Base-by-base conservation (phyloP, 768 basidiomycete species). In the Daedaleopsis nitida region DNA sequence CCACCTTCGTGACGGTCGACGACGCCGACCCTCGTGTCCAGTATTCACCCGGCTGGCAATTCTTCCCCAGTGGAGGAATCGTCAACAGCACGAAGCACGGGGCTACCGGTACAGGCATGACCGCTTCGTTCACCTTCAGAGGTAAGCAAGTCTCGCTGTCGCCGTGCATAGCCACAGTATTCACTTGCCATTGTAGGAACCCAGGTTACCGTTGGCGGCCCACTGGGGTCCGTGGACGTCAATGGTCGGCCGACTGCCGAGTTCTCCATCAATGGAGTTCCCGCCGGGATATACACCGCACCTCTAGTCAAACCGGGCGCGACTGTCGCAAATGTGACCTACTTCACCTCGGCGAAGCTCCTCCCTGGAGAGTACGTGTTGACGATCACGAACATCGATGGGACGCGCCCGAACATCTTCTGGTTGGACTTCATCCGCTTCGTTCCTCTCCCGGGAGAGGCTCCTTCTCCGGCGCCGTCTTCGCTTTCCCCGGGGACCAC, bases 301-400 rank as follows among this genome's bases (percentile, higher is more conserved):
- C 42, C 42, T 43, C 19, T 43, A 10, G 42, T 32, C 27, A 32
- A 32, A 32, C 27, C 27, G 27, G 27, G 27, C 27, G 42, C 4
- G 42, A 5, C 3, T 10, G 13, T 14, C 42, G 16, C 13, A 13
- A 49, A 57, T 32, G 35, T 57, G 10, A 49, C 35, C 1, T 57
- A 23, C 56, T 57, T 57, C 56, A 27, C n/a, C 47, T 57, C 47
- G 56, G 16, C 35, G 9, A 32, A 10, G 23, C 44, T 35, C 21
- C 35, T 37, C 13, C 14, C 13, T 10, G 56, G 47, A 11, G 45
- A 38, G 47, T 47, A 57, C 35, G 37, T 34, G 13, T 35, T 49
- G 45, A 35, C 21, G 35, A 39, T 57, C 35, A 50, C 47, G 12
- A 50, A 57, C 35, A 32, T 57, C 24, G 39, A 57, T 45, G 56